Evolutionary conservation across 2,329 filamentous ascomycete species (phyloP), one percentile per base, ranked within the genome.

Genomic region (Pseudogymnoascus sp.): DNA sequence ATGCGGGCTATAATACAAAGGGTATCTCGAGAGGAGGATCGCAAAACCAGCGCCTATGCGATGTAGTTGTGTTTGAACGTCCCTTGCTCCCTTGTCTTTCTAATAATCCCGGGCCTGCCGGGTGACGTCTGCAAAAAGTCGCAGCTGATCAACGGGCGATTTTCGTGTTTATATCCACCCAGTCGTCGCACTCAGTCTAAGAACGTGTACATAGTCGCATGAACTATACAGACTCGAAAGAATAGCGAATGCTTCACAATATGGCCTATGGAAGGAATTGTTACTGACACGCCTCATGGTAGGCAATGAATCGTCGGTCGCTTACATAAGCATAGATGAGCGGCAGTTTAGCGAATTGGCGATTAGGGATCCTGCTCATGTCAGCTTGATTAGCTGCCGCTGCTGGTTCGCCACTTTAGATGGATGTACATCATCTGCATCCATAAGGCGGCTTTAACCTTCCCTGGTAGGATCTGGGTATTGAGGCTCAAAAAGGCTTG

Each of bases 141-240:
- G 47, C 47, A 54, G 47, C 47, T 54, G 47, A 54, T 34, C 47
- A 54, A 22, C 32, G 32, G n/a, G 14, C 3, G 47, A 18, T 32
- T 20, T 9, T 34, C 9, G 28, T 34, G 14, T 6, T 6, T 43
- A 32, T 34, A 54, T 54, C 28, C 9, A 54, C 47, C 47, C 47
- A 54, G 47, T 54, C 28, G 32, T 54, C 16, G 47, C 11, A 20
- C 16, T 54, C 47, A 54, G 11, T 54, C 8, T 18, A 54, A 34
- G 16, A 54, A 54, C 59, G 14, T 64, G 20, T 43, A 61, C 64
- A 12, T 65, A 60, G 18, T 65, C 28, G 58, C 32, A 18, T 63
- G 54, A 11, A 64, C 22, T 22, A 30, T 25, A 35, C 28, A 30
- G 41, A n/a, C 12, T 22, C 32, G 18, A 22, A 16, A 14, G 16